phyloP scores from a whole-genome alignment of 495 filamentous ascomycete species.

The Hyaloscypha hepaticicola region DNA sequence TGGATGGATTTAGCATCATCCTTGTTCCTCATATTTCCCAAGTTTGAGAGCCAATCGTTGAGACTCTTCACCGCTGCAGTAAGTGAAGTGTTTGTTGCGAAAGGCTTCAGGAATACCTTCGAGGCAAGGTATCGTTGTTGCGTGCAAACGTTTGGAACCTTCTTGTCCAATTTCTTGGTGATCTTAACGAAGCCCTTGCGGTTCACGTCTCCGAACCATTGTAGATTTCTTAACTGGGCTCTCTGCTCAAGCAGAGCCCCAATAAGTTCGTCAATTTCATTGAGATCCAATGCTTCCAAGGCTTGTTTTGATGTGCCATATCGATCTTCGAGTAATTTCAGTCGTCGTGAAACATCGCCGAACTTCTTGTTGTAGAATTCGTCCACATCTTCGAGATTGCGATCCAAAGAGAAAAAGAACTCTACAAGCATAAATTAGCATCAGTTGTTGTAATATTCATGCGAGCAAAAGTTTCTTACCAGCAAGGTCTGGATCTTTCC shows the following conservation, averaged over 20 bases:
- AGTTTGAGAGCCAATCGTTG: constrained; percentile 85
- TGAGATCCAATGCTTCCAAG: constrained; percentile 53
- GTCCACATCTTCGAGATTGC: constrained; percentile 94
- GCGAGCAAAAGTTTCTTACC: constrained; percentile 33
- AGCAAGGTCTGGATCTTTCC: constrained; percentile 77
- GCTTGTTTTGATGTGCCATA: constrained; percentile 63
- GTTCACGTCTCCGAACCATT: constrained; percentile 98
- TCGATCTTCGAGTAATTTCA: constrained; percentile 80
- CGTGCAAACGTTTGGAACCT: constrained; percentile 65
- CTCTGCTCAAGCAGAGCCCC: constrained; percentile 84
- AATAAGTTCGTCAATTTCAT: constrained; percentile 87
- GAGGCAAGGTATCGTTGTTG: constrained; percentile 81
- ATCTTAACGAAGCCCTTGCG: constrained; percentile 94
- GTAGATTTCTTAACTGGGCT: constrained; percentile 81
- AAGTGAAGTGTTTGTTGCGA: constrained; percentile 73
- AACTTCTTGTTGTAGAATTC: constrained; percentile 95
- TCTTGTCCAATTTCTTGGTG: constrained; percentile 96
- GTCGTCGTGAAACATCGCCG: constrained; percentile 72
- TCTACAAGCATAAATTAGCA: constrained; percentile 47
- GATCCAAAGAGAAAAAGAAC: constrained; percentile 92
- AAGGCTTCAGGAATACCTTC: constrained; percentile 81
- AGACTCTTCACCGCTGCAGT: constrained; percentile 68
- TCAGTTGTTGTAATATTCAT: neutral
- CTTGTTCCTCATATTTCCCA: constrained; percentile 66
- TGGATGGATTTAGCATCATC: constrained; percentile 72